Evolutionary conservation across 2,329 filamentous ascomycete species (phyloP).

Genomic region (Zalaria sp.): DNA sequence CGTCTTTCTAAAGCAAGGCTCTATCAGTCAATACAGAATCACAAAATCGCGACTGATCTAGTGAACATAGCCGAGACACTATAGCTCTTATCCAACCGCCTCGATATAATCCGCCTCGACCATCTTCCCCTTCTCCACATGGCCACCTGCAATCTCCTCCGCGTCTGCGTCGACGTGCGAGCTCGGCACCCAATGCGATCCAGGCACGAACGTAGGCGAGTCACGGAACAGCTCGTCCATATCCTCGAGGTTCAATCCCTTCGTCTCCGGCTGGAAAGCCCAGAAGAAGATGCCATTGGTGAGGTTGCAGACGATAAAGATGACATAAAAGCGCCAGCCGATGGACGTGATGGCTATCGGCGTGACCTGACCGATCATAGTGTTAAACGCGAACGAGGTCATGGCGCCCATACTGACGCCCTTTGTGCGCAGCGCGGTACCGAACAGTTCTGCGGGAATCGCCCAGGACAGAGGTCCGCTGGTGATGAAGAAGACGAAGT

Average conservation of each 20-base stretch:
- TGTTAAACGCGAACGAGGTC: constrained; percentile 15
- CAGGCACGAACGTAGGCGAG: constrained; percentile 10
- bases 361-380: constrained; percentile 15
- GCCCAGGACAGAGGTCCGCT: constrained; percentile 13
- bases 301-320: constrained; percentile 15
- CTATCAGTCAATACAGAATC: no score
- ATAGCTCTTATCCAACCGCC: no score
- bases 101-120: no score
- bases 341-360: constrained; percentile 10
- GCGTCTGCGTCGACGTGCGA: constrained; percentile 10
- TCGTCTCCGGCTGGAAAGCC: constrained; percentile 58
- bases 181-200: constrained; percentile 11
- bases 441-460: constrained; percentile 16
- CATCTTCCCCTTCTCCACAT: no score
- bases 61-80: no score
- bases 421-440: constrained; percentile 10
- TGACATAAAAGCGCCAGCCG: constrained; percentile 13
- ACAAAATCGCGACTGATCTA: no score
- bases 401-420: constrained; percentile 12
- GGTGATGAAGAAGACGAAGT: constrained; percentile 11
- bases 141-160: not conserved
- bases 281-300: constrained; percentile 30
- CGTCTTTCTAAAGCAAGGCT: no score
- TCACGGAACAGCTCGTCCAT: constrained; percentile 13
- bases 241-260: constrained; percentile 31